phyloP scores from a whole-genome alignment of 2,329 filamentous ascomycete species.

The Trichoderma sp. region DNA sequence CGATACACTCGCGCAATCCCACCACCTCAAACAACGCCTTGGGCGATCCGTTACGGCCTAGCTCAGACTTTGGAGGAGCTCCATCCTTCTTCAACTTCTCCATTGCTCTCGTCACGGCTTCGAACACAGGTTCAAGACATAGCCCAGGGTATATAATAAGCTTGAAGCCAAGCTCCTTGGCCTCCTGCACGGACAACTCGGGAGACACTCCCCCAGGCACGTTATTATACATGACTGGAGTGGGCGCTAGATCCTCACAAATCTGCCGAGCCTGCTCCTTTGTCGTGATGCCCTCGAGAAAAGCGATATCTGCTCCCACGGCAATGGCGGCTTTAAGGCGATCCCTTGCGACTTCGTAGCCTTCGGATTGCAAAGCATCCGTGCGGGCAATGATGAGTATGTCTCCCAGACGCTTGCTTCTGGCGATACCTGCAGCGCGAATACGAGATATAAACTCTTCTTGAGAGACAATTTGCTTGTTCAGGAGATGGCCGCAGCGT shows the following conservation, averaged over 20 bases:
- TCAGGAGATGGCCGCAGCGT: constrained; percentile 61
- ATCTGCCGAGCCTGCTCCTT: constrained; percentile 47
- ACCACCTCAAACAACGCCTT: constrained; percentile 10
- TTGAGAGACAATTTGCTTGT: constrained; percentile 55
- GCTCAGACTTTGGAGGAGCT: not conserved
- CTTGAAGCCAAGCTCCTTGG: constrained; percentile 53
- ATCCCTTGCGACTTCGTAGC: constrained; percentile 54
- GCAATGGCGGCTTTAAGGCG: constrained; percentile 49
- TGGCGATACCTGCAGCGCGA: constrained; percentile 50
- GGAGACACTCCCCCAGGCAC: constrained; percentile 56
- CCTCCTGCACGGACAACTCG: constrained; percentile 49
- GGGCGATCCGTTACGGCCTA: not conserved
- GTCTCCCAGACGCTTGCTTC: constrained; percentile 38
- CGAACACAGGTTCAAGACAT: constrained; percentile 1
- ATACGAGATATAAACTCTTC: constrained; percentile 55
- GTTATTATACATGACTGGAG: constrained; percentile 54
- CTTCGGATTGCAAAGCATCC: constrained; percentile 55
- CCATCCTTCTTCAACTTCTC: not conserved
- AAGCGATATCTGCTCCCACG: constrained; percentile 57
- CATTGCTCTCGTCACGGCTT: not conserved
- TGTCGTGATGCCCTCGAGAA: constrained; percentile 56
- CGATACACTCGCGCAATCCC: constrained; percentile 8
- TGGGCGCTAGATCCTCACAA: constrained; percentile 46
- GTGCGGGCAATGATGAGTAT: constrained; percentile 65
- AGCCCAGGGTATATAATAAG: constrained; percentile 54